Evolutionary conservation across 495 filamentous ascomycete genomes (phyloP), one percentile per base, ranked within the genome.

Genomic region (Xanthoparmelia taractica): DNA sequence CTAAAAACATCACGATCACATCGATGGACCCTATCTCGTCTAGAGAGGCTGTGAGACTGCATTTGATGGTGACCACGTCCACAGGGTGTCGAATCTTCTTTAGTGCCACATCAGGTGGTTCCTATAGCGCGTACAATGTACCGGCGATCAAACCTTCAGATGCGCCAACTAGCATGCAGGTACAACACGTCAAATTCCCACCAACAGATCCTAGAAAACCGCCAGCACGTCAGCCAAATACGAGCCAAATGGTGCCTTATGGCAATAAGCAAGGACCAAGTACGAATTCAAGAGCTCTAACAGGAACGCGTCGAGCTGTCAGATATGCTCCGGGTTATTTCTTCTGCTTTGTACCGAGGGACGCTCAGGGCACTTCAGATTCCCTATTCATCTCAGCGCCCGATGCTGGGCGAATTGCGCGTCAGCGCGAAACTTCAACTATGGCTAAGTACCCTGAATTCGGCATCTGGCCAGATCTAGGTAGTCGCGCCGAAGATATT

Each of bases 151-250:
- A 71, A 29, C 74, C 77, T 31, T 80, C 74, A 50, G 80, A 77
- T 61, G 84, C 91, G 0, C 93, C 95, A 5, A 93, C 88, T 57
- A 97, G 91, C 75, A 97, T 99, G 92, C 92, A 96, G 72, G 85
- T 97, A 27, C 89, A 95, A 66, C 92, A 93, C 68, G 86, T 97
- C 72, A 95, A 92, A 68, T 96, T 96, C 61, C 95, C 94, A 12
- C 93, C 94, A 0, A 69, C 79, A 57, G 75, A 82, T 57, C 59
- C 64, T 55, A 43, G 61, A 34, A 45, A 58, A 29, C 18, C 64
- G 20, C 45, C 65, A 47, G 31, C 41, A 63, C 52, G 41, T 47
- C 61, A 62, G 61, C 59, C 64, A 52, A 45, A 38, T 45, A 59
- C 61, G 31, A 63, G 59, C 23, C 63, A 65, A 29, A n/a, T 66